Evolutionary conservation across 768 basidiomycete species (phyloP), one percentile per base, ranked within the genome.

Genomic region (Macrocybe gigantea): DNA sequence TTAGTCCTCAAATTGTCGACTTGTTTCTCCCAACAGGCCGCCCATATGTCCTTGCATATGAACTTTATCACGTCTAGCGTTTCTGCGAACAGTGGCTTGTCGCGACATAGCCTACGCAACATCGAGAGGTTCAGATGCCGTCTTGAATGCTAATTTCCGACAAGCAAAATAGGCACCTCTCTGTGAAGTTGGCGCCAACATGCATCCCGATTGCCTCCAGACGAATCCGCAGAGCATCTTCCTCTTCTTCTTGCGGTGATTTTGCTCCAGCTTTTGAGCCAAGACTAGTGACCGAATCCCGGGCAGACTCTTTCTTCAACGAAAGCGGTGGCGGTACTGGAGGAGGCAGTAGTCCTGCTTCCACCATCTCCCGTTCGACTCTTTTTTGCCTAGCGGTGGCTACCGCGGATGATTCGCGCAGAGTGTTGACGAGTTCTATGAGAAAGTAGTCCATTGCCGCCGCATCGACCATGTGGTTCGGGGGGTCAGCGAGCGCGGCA

Each of bases 11-110:
- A 68, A 63, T 97, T 97, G 59, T 96, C 93, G 1, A 96, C 90
- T 62, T 95, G 94, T 61, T 94, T 94, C 45, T 93, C 88, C 84
- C 90, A 96, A 48, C 86, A 87, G 14, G 85, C 81, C 0, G 80
- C 72, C 90, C 93, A 97, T n/a, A 97, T 69, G 48, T 97, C 93
- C 60, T 97, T 97, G 70, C 93, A 97, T 49, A 97, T 77, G 59
- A 96, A 96, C 64, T 97, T 96, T 69, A 97, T 83, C 7, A 80
- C 83, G 51, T 97, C 94, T 6, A 97, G 73, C 0, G 91, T 87
- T 60, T 94, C 88, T 0, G 80, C 64, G 49, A 95, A 89, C 45
- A 88, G 73, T 32, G 80, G 71, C 55, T 84, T 73, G 52, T 90
- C 84, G 33, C 85, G 77, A 60, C 85, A 86, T 49, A 95, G 63